A percentile compares a stretch with the other conserved stretches of the same genome.
phyloP scores from a whole-genome alignment of 768 basidiomycete species.

The Lepiota brunneoincarnata region DNA sequence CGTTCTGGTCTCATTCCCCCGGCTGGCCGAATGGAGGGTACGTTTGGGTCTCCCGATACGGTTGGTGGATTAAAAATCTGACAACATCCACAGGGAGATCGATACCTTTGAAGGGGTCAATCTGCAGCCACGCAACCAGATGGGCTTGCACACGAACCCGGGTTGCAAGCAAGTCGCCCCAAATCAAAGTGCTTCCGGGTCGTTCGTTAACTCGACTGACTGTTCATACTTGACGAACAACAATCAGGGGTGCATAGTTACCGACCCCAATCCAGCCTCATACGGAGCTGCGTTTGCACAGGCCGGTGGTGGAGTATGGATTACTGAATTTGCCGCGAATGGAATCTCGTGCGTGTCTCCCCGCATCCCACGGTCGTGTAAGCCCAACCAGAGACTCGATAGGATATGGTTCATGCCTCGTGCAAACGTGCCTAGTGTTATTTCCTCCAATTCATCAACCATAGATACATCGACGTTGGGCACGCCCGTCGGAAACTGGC shows the following conservation, averaged over 20 bases:
- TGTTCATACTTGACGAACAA: slow-evolving; percentile 50
- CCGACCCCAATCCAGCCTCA: slow-evolving; percentile 49
- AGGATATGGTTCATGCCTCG: slow-evolving; percentile 68
- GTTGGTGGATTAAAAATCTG: background rate
- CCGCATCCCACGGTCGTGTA: background rate
- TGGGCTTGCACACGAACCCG: slow-evolving; percentile 64
- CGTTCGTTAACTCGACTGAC: slow-evolving; percentile 51
- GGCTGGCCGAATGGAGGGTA: slow-evolving; percentile 62
- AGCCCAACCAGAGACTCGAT: too few relatives aligned
- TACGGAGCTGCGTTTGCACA: slow-evolving; percentile 67
- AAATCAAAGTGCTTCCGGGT: slow-evolving; percentile 40
- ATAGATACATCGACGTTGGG: slow-evolving; percentile 59
- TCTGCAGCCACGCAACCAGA: slow-evolving; percentile 57
- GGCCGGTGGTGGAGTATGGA: slow-evolving; percentile 71
- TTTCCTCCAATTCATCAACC: slow-evolving; percentile 48
- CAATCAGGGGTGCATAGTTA: slow-evolving; percentile 60
- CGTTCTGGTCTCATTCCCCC: slow-evolving; percentile 58
- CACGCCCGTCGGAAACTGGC: slow-evolving; percentile 69
- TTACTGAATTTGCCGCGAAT: slow-evolving; percentile 63
- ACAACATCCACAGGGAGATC: slow-evolving; percentile 42
- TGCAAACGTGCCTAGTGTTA: slow-evolving; percentile 41
- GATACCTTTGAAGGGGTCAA: slow-evolving; percentile 87
- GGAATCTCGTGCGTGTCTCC: slow-evolving; percentile 55
- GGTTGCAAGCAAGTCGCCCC: slow-evolving; percentile 54
- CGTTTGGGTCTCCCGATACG: slow-evolving; percentile 8